A percentile compares a stretch with the other conserved stretches of the same genome.
Evolutionary conservation across 2,329 filamentous ascomycete species (phyloP).

Genomic region (Alternaria infectoria): DNA sequence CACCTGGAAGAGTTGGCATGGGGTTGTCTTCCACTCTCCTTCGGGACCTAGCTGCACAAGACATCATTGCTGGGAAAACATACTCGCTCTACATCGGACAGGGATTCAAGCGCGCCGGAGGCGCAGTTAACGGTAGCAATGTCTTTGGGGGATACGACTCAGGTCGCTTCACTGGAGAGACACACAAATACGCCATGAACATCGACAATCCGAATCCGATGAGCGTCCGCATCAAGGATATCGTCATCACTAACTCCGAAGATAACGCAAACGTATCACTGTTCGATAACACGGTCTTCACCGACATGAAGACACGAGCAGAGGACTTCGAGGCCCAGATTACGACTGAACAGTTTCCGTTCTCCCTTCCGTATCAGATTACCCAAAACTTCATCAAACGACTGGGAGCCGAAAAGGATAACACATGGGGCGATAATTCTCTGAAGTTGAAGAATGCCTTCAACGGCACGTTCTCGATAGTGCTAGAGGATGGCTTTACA

Average conservation of each 20-base stretch:
- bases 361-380: slow-evolving; percentile 50
- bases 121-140: slow-evolving; percentile 51
- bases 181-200: slow-evolving; percentile 44
- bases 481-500: slow-evolving; percentile 49
- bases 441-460: slow-evolving; percentile 47
- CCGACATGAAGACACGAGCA: slow-evolving; percentile 38
- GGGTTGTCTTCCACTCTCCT: slow-evolving; percentile 50
- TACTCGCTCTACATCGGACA: slow-evolving; percentile 54
- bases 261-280: slow-evolving; percentile 44
- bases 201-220: slow-evolving; percentile 42
- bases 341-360: slow-evolving; percentile 52
- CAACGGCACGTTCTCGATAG: slow-evolving; percentile 50
- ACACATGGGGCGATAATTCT: slow-evolving; percentile 47
- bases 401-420: slow-evolving; percentile 44
- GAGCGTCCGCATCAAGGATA: slow-evolving; percentile 49
- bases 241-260: slow-evolving; percentile 44
- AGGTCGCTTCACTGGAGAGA: slow-evolving; percentile 48
- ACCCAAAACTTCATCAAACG: slow-evolving; percentile 50
- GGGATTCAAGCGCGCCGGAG: slow-evolving; percentile 50
- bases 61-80: slow-evolving; percentile 49
- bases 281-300: slow-evolving; percentile 40
- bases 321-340: slow-evolving; percentile 49
- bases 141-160: slow-evolving; percentile 55
- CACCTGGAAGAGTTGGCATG: slow-evolving; percentile 49
- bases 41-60: slow-evolving; percentile 41